A percentile compares a stretch with the other conserved stretches of the same genome.
Conservation (phyloP, 768 basidiomycete genomes). For the Amanita polypyramis region DNA sequence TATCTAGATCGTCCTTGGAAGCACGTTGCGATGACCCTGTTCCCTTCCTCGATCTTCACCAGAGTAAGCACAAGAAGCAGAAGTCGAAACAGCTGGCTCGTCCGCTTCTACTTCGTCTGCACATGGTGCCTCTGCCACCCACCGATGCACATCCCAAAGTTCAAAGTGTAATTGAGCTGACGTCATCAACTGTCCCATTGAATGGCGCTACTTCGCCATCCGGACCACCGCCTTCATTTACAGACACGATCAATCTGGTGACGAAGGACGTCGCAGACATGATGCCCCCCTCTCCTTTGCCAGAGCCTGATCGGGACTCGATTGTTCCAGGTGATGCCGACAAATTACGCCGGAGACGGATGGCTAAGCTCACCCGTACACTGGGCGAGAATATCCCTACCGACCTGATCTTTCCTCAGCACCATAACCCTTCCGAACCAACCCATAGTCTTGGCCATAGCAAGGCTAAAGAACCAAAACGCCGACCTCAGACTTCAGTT, state of each 20-base stretch:
- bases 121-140: background rate
- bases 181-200: background rate
- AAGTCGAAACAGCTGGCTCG: background rate
- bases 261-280: background rate
- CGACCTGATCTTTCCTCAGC: slow-evolving; percentile 28
- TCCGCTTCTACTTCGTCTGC: background rate
- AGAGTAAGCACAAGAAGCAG: background rate
- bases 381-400: slow-evolving; percentile 42
- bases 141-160: background rate
- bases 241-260: too few species aligned
- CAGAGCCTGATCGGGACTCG: background rate
- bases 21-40: background rate
- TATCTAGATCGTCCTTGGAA: background rate
- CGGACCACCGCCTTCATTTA: too few species aligned
- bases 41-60: background rate
- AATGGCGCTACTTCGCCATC: too few species aligned
- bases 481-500: background rate
- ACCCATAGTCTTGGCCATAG: background rate
- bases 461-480: background rate
- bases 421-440: background rate
- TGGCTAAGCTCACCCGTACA: slow-evolving; percentile 41
- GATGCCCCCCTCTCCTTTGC: background rate
- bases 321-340: background rate
- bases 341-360: slow-evolving; percentile 21
- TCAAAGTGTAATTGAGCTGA: background rate